Percentiles rank a stretch among this genome's conserved stretches.
phyloP scores from a whole-genome alignment of 2,329 filamentous ascomycete species.

The Metarhizium album region DNA sequence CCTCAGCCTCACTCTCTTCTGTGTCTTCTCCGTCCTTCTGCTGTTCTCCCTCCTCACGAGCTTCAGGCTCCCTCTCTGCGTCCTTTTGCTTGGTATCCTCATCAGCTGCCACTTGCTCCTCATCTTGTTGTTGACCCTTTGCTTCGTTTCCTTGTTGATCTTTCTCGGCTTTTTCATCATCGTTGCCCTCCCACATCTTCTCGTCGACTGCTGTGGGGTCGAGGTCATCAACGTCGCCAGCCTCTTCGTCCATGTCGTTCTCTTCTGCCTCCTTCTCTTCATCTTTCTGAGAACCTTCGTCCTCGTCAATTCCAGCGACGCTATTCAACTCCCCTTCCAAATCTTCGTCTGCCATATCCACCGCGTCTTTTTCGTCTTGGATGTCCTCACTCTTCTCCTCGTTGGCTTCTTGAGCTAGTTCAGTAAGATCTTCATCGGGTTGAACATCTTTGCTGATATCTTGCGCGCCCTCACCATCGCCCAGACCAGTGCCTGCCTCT shows the following conservation, averaged over 20 bases:
- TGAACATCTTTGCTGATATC: constrained; percentile 97
- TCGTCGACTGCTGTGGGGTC: constrained; percentile 88
- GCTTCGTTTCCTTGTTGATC: constrained; percentile 67
- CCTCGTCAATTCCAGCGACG: constrained; percentile 50
- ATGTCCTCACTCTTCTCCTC: constrained; percentile 55
- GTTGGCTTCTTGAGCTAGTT: constrained; percentile 78
- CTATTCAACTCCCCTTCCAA: constrained; percentile 74
- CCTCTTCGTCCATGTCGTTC: constrained; percentile 79
- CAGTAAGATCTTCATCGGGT: constrained; percentile 84
- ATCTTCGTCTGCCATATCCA: constrained; percentile 89
- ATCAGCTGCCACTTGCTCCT: constrained; percentile 49
- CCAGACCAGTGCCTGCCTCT: constrained; percentile 85
- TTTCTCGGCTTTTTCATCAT: constrained; percentile 69
- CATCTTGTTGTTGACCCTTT: constrained; percentile 56
- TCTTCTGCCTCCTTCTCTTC: constrained; percentile 55
- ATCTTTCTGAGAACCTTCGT: constrained; percentile 49
- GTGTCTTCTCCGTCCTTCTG: constrained; percentile 22
- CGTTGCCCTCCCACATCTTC: constrained; percentile 94
- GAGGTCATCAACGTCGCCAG: constrained; percentile 81
- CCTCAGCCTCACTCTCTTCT: constrained; percentile 48
- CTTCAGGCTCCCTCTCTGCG: constrained; percentile 37
- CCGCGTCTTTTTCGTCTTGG: constrained; percentile 71
- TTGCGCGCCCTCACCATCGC: constrained; percentile 88
- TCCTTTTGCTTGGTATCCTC: constrained; percentile 42
- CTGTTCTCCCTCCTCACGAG: constrained; percentile 25